Percentiles rank a stretch among this genome's conserved stretches.
Conservation (phyloP, 441 rosid genomes). For the Pelargonium australe region DNA sequence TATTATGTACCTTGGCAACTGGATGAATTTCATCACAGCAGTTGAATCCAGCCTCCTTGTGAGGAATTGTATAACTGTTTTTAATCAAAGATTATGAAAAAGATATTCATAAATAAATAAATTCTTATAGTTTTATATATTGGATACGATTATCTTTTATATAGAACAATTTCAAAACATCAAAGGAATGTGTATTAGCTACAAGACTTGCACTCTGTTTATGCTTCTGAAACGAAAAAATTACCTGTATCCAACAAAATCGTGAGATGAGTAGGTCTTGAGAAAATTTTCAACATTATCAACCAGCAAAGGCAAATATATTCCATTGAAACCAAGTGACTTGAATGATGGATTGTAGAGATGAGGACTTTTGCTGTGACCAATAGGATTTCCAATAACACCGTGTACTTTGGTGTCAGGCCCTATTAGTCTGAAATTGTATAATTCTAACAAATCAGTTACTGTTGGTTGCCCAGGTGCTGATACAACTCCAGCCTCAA, state of each 20-base stretch:
- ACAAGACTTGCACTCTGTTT: background rate
- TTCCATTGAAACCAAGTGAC: slow-evolving; percentile 68
- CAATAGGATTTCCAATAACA: slow-evolving; percentile 84
- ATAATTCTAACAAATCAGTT: slow-evolving; percentile 61
- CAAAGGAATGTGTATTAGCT: background rate
- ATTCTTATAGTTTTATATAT: background rate
- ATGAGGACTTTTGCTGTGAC: slow-evolving; percentile 87
- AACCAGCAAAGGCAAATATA: slow-evolving; percentile 68
- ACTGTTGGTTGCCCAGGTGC: slow-evolving; percentile 93
- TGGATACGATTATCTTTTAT: background rate
- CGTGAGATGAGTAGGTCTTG: slow-evolving; percentile 45
- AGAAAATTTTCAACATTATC: slow-evolving; percentile 51
- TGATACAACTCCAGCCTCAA: slow-evolving; percentile 65
- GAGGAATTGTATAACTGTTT: slow-evolving; percentile 82
- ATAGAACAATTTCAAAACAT: background rate
- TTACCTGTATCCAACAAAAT: slow-evolving; percentile 65
- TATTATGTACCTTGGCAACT: slow-evolving; percentile 68
- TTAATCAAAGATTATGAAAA: slow-evolving; percentile 18
- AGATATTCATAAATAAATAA: background rate
- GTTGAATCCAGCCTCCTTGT: slow-evolving; percentile 75
- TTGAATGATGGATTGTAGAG: slow-evolving; percentile 84
- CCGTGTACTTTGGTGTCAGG: slow-evolving; percentile 84
- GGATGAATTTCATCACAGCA: slow-evolving; percentile 87
- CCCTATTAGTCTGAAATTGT: slow-evolving; percentile 70
- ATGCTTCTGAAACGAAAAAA: slow-evolving; percentile 8